These are phyloP conservation scores for Trametes sp. DNA, from an alignment of 1,284 basidiomycete species.

Conservation along the genomic window DNA sequence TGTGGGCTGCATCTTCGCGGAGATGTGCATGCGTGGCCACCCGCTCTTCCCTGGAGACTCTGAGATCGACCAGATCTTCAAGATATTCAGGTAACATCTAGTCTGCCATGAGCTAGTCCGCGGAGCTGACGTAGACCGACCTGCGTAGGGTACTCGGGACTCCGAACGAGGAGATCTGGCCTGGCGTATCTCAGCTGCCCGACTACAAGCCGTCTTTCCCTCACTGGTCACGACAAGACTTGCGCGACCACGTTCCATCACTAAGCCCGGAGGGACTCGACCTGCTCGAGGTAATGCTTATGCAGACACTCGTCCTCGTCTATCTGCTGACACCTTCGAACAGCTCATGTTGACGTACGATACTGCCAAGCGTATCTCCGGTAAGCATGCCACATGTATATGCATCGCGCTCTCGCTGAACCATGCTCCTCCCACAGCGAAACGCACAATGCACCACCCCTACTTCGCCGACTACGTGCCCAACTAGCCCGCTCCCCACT, in stretches of 20 bases:
- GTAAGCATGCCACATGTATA: no score
- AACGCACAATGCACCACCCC: slow-evolving; percentile 84
- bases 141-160: slow-evolving; percentile 85
- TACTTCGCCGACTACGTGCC: slow-evolving; percentile 72
- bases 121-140: background rate
- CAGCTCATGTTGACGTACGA: slow-evolving; percentile 91
- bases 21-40: slow-evolving; percentile 89
- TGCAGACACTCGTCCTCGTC: background rate
- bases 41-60: slow-evolving; percentile 98
- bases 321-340: background rate
- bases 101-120: background rate
- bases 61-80: slow-evolving; percentile 99
- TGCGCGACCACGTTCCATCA: slow-evolving; percentile 70
- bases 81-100: slow-evolving; percentile 87
- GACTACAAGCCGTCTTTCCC: slow-evolving; percentile 99
- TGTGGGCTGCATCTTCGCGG: slow-evolving; percentile 93
- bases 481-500: slow-evolving; percentile 17
- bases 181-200: slow-evolving; percentile 87
- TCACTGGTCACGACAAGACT: slow-evolving; percentile 84
- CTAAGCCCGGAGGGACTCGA: slow-evolving; percentile 81
- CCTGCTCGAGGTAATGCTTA: slow-evolving; percentile 67
- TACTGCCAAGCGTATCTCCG: slow-evolving; percentile 92
- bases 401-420: background rate
- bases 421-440: slow-evolving; percentile 57
- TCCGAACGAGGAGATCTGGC: slow-evolving; percentile 94